phyloP scores from a whole-genome alignment of 78 protist genomes.

The Dictyostelium intermedium region DNA sequence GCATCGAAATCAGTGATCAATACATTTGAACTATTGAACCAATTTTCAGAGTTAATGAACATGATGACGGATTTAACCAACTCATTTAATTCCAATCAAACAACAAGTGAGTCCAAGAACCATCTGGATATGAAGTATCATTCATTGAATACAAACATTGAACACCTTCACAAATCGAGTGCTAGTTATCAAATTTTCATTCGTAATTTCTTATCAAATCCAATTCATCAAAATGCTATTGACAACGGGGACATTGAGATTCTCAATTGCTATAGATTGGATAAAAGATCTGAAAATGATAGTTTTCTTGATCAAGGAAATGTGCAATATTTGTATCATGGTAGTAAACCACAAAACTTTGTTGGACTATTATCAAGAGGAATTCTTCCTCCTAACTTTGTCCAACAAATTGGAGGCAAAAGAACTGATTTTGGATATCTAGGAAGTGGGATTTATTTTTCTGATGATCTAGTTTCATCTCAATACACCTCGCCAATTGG shows the following conservation, averaged over 20 bases:
- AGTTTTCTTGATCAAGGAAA: slow-evolving; percentile 17
- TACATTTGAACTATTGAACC: neutral
- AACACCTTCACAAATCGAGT: neutral
- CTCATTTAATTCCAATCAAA: neutral
- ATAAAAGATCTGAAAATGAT: neutral
- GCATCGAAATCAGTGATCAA: neutral
- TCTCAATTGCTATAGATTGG: slow-evolving; percentile 6
- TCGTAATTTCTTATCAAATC: neutral
- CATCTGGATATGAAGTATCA: neutral
- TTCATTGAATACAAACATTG: neutral
- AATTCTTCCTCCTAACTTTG: slow-evolving; percentile 4
- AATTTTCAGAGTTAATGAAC: neutral
- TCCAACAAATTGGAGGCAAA: neutral
- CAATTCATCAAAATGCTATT: neutral
- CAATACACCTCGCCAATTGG: neutral
- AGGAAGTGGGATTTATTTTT: slow-evolving; percentile 46
- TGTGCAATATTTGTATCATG: slow-evolving; percentile 38
- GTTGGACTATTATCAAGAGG: slow-evolving; percentile 44
- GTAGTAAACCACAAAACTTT: slow-evolving; percentile 7
- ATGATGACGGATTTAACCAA: slow-evolving; percentile 22
- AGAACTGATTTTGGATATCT: slow-evolving; percentile 61
- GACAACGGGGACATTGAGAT: neutral
- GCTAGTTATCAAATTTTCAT: neutral
- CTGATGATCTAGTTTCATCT: neutral
- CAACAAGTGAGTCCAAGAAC: neutral